Conservation (phyloP, 331 rosid species). For the Rhamnella rubrinervis region DNA sequence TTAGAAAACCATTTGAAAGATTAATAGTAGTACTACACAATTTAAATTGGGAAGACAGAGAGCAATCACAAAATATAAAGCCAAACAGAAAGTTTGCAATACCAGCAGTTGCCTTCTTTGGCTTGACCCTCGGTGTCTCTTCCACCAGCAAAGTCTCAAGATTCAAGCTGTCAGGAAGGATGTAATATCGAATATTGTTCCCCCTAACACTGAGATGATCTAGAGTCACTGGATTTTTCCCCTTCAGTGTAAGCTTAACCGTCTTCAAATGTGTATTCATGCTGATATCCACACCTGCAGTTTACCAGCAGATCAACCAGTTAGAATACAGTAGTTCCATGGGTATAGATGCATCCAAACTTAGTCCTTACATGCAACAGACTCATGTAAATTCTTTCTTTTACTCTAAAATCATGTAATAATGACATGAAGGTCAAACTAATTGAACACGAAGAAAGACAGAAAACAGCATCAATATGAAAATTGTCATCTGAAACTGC, state of each 20-base stretch:
- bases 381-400: too few relatives aligned
- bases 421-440: too few relatives aligned
- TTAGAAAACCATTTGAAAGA: constrained; percentile 21
- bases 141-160: constrained; percentile 96
- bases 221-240: constrained; percentile 92
- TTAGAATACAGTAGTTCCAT: constrained; percentile 14
- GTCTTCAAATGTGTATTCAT: constrained; percentile 98
- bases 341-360: background rate
- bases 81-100: constrained; percentile 17
- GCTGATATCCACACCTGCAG: constrained; percentile 95
- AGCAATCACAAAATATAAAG: constrained; percentile 4
- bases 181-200: constrained; percentile 88
- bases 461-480: too few relatives aligned
- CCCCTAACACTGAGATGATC: constrained; percentile 99
- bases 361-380: too few relatives aligned
- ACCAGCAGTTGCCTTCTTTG: constrained; percentile 99
- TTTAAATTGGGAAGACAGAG: background rate
- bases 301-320: constrained; percentile 20
- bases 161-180: constrained; percentile 97
- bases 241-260: constrained; percentile 89
- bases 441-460: too few relatives aligned
- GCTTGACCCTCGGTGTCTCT: constrained; percentile 96
- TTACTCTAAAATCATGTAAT: too few relatives aligned
- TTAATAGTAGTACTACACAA: constrained; percentile 6
- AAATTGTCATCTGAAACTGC: too few relatives aligned